phyloP scores from a whole-genome alignment of 768 basidiomycete species.

The Fomitopsis serialis region DNA sequence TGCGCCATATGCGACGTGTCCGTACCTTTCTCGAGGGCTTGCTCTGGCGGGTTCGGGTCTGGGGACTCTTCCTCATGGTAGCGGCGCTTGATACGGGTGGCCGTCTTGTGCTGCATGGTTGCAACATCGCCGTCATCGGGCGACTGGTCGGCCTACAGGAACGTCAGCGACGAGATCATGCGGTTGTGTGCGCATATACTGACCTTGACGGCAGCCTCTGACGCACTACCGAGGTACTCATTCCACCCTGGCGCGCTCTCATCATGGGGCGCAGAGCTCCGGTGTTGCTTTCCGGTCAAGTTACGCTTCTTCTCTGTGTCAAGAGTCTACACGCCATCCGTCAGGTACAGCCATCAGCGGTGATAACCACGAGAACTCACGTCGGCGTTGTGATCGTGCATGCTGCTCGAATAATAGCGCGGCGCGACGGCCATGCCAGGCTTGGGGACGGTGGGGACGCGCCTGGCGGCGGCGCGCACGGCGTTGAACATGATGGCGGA shows the following conservation, averaged over 20 bases:
- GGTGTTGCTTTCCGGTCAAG: constrained; percentile 26
- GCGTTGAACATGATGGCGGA: constrained; percentile 22
- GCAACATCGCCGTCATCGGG: constrained; percentile 1
- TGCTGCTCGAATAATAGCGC: constrained; percentile 23
- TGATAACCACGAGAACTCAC: constrained; percentile 9
- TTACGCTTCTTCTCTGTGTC: constrained; percentile 31
- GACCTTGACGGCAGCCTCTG: constrained; percentile 32
- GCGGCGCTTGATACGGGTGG: constrained; percentile 21
- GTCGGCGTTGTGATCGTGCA: constrained; percentile 31
- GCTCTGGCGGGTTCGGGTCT: not conserved
- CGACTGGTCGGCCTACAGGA: constrained; percentile 22
- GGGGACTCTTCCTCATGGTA: constrained; percentile 14
- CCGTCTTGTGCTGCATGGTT: constrained; percentile 16
- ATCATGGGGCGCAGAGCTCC: constrained; percentile 26
- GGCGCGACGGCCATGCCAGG: constrained; percentile 10
- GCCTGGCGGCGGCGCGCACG: constrained; percentile 18
- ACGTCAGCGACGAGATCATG: not conserved
- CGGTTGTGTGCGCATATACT: not conserved
- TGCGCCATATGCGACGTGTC: constrained; percentile 10
- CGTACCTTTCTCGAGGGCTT: constrained; percentile 4
- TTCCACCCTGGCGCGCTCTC: constrained; percentile 33
- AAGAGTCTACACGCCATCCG: constrained; percentile 15
- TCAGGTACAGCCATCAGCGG: not conserved
- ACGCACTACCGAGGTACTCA: constrained; percentile 28
- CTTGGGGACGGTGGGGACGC: constrained; percentile 14